Evolutionary conservation across 108 stramenopile genomes (phyloP).

Genomic region (Cyclostephanos tholiformis): DNA sequence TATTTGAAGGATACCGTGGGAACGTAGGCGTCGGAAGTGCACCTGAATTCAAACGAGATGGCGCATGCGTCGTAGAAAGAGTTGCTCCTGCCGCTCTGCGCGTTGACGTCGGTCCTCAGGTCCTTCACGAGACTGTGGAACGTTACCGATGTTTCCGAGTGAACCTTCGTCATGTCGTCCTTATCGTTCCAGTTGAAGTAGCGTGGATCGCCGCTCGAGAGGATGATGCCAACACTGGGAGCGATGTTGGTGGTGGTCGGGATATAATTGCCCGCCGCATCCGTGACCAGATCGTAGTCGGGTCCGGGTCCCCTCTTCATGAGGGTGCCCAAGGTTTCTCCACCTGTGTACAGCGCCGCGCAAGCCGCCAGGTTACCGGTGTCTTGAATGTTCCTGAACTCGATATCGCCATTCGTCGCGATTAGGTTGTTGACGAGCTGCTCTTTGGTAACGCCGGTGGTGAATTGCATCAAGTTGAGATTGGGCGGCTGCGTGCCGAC

Average conservation of each 20-base stretch:
- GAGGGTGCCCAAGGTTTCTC: slow-evolving; percentile 1
- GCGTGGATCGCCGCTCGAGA: slow-evolving; percentile 23
- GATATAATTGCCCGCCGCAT: background rate
- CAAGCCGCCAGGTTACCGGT: background rate
- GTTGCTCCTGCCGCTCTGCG: background rate
- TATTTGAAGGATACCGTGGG: slow-evolving; percentile 38
- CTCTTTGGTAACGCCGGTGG: background rate
- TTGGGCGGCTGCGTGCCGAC: slow-evolving; percentile 1
- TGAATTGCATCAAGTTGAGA: slow-evolving; percentile 1
- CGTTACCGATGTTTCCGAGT: background rate
- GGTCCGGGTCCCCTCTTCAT: slow-evolving; percentile 1
- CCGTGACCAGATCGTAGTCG: background rate
- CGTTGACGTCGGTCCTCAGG: slow-evolving; percentile 11
- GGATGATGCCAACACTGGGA: slow-evolving; percentile 25
- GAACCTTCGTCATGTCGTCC: slow-evolving; percentile 5
- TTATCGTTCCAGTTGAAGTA: slow-evolving; percentile 21
- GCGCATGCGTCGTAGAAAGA: slow-evolving; percentile 34
- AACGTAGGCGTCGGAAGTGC: slow-evolving; percentile 27
- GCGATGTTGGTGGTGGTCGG: background rate
- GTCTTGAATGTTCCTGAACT: background rate
- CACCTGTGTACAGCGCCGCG: background rate
- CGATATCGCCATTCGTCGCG: slow-evolving; percentile 6
- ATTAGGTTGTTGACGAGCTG: background rate
- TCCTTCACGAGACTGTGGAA: background rate
- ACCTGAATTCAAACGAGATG: slow-evolving; percentile 37